Base-by-base conservation (phyloP, 31 red algal genomes). In the Endocladia muricata region DNA sequence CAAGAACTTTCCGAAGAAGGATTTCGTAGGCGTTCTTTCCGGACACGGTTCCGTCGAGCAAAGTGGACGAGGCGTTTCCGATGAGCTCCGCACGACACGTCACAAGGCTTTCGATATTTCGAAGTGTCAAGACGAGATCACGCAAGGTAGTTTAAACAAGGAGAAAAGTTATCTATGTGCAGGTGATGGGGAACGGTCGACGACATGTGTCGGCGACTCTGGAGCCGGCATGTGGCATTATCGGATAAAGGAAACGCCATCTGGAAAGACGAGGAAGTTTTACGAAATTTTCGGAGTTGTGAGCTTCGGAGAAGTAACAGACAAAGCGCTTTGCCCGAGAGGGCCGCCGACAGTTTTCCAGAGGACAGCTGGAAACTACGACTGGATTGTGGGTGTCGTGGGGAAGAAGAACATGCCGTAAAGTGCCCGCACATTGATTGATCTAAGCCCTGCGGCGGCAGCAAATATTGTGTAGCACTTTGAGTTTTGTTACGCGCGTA, bases 281-380 rank as follows among this genome's bases (percentile, higher is more conserved):
- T 78, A 63, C 33, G 75, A 78, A 30, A 15, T 78, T 22, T 78
- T 66, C 58, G 75, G 59, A 30, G 39, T 78, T 1, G 75, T 78
- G 22, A 63, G 56, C 56, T 78, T 78, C 37, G 75, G 75, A 43
- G 75, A 78, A 25, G 75, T 78, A 3, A 78, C 59, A 4, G 75
- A 78, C 37, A 41, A 78, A 2, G 58, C 75, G 5, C 58, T 78
- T 23, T 78, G 75, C 29, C 75, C 75, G 17, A 7, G 36, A n/a
- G 75, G 75, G 13, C 75, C 75, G 2, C 75, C 75, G n/a, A 41
- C 75, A 2, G 75, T 78, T 6, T 78, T 78, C 59, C 75, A 78
- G 75, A 64, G 75, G 40, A 78, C 75, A 0, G 35, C 56, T 11
- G 44, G 38, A 25, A 66, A 43, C 22, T 64, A 35, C 38, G 9